Conservation (phyloP, 192 early-diverging fungal species). For the Gryganskiella cystojenkinii region DNA sequence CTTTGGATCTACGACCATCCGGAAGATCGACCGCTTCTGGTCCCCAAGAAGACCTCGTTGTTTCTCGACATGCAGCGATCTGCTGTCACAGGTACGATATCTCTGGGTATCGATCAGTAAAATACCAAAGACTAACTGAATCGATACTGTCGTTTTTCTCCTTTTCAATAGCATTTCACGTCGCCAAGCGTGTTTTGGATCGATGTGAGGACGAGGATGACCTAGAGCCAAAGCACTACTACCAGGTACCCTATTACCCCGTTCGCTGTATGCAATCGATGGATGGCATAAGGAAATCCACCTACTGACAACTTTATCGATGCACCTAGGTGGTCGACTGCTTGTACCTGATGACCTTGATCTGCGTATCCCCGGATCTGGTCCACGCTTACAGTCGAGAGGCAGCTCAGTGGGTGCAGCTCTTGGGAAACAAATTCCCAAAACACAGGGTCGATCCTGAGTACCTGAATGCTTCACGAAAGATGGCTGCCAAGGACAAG, state of each 20-base stretch:
- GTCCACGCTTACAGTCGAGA: constrained; percentile 27
- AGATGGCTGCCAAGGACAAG: constrained; percentile 14
- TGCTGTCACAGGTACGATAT: constrained; percentile 22
- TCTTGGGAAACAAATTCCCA: constrained; percentile 11
- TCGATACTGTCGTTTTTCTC: too few relatives aligned
- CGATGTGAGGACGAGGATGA: background rate
- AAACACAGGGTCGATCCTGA: background rate
- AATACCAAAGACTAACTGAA: too few relatives aligned
- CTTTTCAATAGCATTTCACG: background rate
- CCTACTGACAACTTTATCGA: background rate
- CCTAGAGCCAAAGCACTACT: constrained; percentile 1
- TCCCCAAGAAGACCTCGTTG: constrained; percentile 9
- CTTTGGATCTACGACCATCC: constrained; percentile 22
- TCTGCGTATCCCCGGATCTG: constrained; percentile 8
- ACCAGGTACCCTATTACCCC: background rate
- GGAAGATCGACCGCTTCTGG: background rate
- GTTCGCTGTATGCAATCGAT: background rate
- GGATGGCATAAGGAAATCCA: background rate
- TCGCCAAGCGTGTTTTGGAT: constrained; percentile 6
- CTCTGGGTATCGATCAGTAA: background rate
- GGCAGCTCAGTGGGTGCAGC: constrained; percentile 15
- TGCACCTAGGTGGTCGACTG: constrained; percentile 17
- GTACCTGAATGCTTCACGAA: constrained; percentile 4
- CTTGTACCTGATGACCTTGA: constrained; percentile 24
- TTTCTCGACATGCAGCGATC: constrained; percentile 26